Conservation (phyloP, 2,329 filamentous ascomycete genomes). For the Xylariaceae sp. region DNA sequence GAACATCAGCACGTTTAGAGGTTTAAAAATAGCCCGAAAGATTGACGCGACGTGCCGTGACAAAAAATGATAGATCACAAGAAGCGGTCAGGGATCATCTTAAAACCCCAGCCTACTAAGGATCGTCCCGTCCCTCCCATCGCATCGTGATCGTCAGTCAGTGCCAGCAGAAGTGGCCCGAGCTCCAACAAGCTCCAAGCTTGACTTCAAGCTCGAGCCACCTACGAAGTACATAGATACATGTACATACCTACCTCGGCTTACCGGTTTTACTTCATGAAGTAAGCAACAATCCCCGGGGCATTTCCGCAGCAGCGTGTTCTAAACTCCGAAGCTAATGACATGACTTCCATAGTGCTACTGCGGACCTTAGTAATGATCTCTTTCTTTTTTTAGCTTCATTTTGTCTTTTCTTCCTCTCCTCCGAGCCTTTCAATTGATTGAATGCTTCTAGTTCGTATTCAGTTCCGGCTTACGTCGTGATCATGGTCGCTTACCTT, state of each 20-base stretch:
- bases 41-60: too few species aligned
- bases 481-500: too few species aligned
- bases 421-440: too few species aligned
- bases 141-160: constrained; percentile 1
- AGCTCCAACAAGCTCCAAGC: constrained; percentile 16
- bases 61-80: constrained; percentile 26
- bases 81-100: constrained; percentile 19
- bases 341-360: too few species aligned
- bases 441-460: too few species aligned
- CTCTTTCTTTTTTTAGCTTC: neutral
- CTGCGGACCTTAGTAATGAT: neutral
- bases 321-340: constrained; percentile 7
- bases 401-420: neutral
- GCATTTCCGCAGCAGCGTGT: neutral
- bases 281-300: constrained; percentile 16
- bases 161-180: constrained; percentile 11
- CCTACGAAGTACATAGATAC: neutral
- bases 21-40: neutral
- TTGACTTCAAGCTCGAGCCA: constrained; percentile 16
- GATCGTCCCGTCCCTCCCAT: constrained; percentile 26
- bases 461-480: too few species aligned
- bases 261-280: constrained; percentile 11
- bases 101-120: neutral
- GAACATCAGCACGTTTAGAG: neutral
- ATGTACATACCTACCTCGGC: neutral